Conservation (phyloP, 78 protist genomes). For the Creolimax fragrantissima region DNA sequence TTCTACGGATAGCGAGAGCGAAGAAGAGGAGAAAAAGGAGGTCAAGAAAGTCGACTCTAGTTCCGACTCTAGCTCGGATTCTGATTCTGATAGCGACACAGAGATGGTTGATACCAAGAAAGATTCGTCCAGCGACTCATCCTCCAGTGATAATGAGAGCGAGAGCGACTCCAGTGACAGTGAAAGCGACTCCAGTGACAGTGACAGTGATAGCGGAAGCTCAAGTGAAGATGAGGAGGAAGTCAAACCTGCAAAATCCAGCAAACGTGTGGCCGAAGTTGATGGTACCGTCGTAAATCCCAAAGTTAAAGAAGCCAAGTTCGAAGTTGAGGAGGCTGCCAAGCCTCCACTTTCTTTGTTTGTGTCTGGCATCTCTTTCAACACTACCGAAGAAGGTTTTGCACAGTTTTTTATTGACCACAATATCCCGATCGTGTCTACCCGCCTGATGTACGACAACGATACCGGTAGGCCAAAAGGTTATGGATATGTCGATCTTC, state of each 20-base stretch:
- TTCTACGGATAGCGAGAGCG: not conserved
- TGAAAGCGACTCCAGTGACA: slow-evolving; percentile 9
- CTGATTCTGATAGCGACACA: not conserved
- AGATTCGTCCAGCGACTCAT: not conserved
- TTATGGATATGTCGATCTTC: not conserved
- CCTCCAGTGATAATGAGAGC: not conserved
- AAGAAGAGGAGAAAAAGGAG: not conserved
- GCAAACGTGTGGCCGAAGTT: not conserved
- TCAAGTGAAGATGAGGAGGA: not conserved
- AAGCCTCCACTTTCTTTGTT: not conserved
- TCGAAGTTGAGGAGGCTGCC: not conserved
- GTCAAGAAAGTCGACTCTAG: not conserved
- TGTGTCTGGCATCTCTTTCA: not conserved
- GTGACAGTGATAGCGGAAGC: slow-evolving; percentile 10
- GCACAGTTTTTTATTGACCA: not conserved
- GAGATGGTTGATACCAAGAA: no score
- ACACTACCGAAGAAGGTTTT: not conserved
- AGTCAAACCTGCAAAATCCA: not conserved
- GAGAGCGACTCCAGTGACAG: not conserved
- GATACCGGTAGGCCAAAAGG: not conserved
- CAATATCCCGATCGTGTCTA: not conserved
- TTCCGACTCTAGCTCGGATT: not conserved
- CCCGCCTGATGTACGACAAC: not conserved
- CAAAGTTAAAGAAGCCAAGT: not conserved
- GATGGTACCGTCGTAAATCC: not conserved